A percentile compares a stretch with the other conserved stretches of the same genome.
phyloP scores from a whole-genome alignment of 495 filamentous ascomycete genomes.

The Neurospora sp. region DNA sequence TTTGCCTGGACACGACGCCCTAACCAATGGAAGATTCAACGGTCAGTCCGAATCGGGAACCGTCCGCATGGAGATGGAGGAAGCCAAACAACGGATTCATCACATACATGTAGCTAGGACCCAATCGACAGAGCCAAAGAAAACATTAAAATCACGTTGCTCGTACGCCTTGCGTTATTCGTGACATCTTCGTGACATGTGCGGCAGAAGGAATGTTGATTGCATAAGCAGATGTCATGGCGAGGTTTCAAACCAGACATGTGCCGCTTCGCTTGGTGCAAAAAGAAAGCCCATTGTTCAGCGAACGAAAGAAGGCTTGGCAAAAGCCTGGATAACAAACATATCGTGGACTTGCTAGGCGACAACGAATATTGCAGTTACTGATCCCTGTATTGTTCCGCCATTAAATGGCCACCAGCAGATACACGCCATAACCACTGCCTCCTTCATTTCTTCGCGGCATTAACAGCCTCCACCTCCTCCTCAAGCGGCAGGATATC shows the following conservation, averaged over 20 bases:
- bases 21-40: not conserved
- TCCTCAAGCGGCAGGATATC: conserved; percentile 41
- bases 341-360: not conserved
- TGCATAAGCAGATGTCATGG: not conserved
- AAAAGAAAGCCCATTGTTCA: not conserved
- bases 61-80: not conserved
- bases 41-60: not conserved
- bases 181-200: not conserved
- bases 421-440: not conserved
- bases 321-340: not conserved
- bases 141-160: not conserved
- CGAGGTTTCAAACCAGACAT: not conserved
- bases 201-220: not conserved
- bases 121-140: not conserved
- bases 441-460: not conserved
- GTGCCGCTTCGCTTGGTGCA: not conserved
- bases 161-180: not conserved
- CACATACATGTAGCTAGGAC: not conserved
- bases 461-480: conserved; percentile 28
- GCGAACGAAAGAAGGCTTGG: not conserved
- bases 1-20: too few species aligned
- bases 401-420: not conserved
- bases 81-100: not conserved
- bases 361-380: not conserved
- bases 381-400: not conserved